Evolutionary conservation across 768 basidiomycete genomes (phyloP), one percentile per base, ranked within the genome.

Genomic region (Boletus subcaerulescens): DNA sequence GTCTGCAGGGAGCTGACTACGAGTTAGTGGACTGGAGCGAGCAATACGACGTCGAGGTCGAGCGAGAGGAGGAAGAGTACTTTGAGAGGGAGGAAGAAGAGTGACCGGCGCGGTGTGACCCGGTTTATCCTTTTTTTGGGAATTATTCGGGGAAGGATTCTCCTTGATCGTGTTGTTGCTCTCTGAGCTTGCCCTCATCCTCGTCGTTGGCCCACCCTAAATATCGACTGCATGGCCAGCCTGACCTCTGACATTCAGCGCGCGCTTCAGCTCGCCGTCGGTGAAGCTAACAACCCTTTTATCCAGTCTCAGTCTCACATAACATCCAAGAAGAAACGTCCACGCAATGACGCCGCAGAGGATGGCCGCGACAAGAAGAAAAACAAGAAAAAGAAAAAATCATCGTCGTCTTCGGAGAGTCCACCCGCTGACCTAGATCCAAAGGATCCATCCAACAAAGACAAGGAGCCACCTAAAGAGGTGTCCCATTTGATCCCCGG

Each of bases 1-100:
- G 20, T 49, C 32, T 52, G 22, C 64, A 91, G 89, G 75, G 78
- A 5, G 78, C 85, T 32, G 80, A 89, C 60, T 91, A 91, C 53
- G 86, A 87, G 55, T 65, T 66, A 48, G 78, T 87, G 10, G 89
- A 91, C 65, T 91, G 89, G 88, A 81, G 83, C 62, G 89, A 91
- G 52, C 74, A 73, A 39, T 78, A 86, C 71, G 87, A 87, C 60
- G 69, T 57, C 20, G 80, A 82, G 18, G 73, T 79, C 55, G 86
- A 86, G 53, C 70, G 80, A 59, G 84, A 85, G 31, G 82, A 89
- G 67, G 87, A 88, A 31, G 74, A 77, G 20, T 91, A 89, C 84
- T 91, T 91, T 69, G 83, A 85, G 22, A 29, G 2, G 45, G 83
- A 24, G 24, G 85, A 85, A 46, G 83, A 85, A 22, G 76, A 77